Percentiles rank a stretch among this genome's conserved stretches.
Evolutionary conservation across 768 basidiomycete genomes (phyloP).

Genomic region (Tulasnella calospora): DNA sequence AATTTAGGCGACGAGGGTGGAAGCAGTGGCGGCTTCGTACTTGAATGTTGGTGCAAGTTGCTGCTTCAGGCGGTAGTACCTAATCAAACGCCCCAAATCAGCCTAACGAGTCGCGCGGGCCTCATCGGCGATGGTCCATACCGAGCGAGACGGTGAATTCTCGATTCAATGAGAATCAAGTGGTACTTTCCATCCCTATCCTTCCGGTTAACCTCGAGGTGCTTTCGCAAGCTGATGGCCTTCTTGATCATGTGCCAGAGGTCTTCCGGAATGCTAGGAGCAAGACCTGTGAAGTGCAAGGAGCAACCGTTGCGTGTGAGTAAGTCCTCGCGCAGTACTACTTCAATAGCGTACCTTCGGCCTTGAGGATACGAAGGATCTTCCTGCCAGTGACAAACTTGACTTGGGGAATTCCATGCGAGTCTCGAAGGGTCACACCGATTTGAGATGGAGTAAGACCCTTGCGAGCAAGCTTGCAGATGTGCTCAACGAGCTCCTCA

Average conservation of each 20-base stretch:
- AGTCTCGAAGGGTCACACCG: slow-evolving; percentile 96
- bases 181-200: slow-evolving; percentile 98
- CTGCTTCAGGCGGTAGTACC: slow-evolving; percentile 97
- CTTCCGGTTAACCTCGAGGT: slow-evolving; percentile 95
- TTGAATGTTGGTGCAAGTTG: slow-evolving; percentile 98
- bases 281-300: slow-evolving; percentile 62
- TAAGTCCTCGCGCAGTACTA: slow-evolving; percentile 33
- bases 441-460: slow-evolving; percentile 97
- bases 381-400: slow-evolving; percentile 99
- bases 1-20: slow-evolving; percentile 56
- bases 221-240: slow-evolving; percentile 98
- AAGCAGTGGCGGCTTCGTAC: slow-evolving; percentile 94
- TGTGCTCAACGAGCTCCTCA: slow-evolving; percentile 92
- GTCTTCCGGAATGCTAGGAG: slow-evolving; percentile 97
- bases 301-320: neutral
- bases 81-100: neutral
- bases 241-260: slow-evolving; percentile 99
- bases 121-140: neutral
- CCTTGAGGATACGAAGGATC: slow-evolving; percentile 96
- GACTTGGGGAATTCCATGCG: slow-evolving; percentile 96
- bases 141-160: slow-evolving; percentile 94
- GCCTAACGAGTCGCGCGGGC: neutral
- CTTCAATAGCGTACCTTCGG: slow-evolving; percentile 59
- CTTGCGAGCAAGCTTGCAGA: slow-evolving; percentile 95
- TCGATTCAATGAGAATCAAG: slow-evolving; percentile 97